Conservation (phyloP, 2,329 filamentous ascomycete genomes). For the Apiospora sp. region DNA sequence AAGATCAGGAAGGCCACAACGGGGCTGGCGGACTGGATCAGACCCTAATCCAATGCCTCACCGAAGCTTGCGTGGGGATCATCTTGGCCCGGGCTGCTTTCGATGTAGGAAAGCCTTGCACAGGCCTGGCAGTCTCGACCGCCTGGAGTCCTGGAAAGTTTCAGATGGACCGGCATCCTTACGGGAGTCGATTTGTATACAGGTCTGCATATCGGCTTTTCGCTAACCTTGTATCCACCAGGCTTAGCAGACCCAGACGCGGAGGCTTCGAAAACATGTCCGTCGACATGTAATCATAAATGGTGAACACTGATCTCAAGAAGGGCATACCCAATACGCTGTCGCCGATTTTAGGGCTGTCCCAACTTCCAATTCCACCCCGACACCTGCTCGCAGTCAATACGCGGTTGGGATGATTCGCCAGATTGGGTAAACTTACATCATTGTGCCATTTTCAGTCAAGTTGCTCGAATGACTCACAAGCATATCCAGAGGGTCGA, state of each 20-base stretch:
- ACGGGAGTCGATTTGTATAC: slow-evolving; percentile 12
- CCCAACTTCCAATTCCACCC: background rate
- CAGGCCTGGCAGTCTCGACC: background rate
- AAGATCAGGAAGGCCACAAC: background rate
- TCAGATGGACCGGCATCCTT: background rate
- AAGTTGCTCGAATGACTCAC: background rate
- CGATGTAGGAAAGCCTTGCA: background rate
- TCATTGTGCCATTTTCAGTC: background rate
- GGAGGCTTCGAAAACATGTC: slow-evolving; percentile 21
- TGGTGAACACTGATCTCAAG: slow-evolving; percentile 19
- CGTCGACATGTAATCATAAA: slow-evolving; percentile 21
- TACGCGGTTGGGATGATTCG: background rate
- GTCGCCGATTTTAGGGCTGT: slow-evolving; percentile 5
- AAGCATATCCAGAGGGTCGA: slow-evolving; percentile 22
- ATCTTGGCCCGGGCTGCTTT: background rate
- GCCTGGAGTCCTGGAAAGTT: background rate
- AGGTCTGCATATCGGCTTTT: slow-evolving; percentile 12
- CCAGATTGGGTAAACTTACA: background rate
- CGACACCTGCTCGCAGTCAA: slow-evolving; percentile 2
- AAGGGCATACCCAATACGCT: slow-evolving; percentile 20
- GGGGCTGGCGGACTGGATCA: too few species aligned
- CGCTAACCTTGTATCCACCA: slow-evolving; percentile 13
- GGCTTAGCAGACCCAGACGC: slow-evolving; percentile 8
- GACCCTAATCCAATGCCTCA: background rate
- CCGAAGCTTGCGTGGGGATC: background rate